Evolutionary conservation across 306 rosid genomes (phyloP), one percentile per base, ranked within the genome.

Genomic region (Lathyrus aphaca): DNA sequence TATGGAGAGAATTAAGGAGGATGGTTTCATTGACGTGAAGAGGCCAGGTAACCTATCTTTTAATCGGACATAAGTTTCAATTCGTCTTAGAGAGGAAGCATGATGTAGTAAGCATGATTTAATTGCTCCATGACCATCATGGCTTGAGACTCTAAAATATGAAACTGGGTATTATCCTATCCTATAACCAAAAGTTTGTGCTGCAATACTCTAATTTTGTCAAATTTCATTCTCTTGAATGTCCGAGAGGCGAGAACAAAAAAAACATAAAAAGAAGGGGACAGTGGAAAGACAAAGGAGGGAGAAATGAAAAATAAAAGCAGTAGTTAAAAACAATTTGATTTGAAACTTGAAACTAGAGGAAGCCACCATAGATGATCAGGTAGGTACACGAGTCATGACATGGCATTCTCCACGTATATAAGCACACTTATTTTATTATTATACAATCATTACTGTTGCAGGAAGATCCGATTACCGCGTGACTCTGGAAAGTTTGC

Each of bases 401-500:
- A 53, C 59, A 21, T 5, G 8, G 30, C 32, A 53, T 53, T 53
- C 32, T 19, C 59, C 12, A 30, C 10, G 19, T 53, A n/a, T 21
- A 16, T 12, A 59, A 40, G 54, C 43, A 16, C 55, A 13, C 25
- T 56, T 30, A 29, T 70, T 75, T 67, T 51, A 61, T 39, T 48
- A 16, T 46, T 62, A 19, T 50, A 43, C 43, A 77, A 79, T 50
- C 25, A 68, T 50, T 63, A 45, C 59, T 79, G 66, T 60, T 81
- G 74, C 49, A 86, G 95, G 86, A 78, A 32, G 15, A 64, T 77
- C 72, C 50, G 67, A 21, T n/a, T 92, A 57, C 68, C 83, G 80
- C 4, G 96, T 89, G 80, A 89, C 91, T 4, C 62, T 66, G 65
- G 96, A 89, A 74, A 83, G 95, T 77, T 70, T 92, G 88, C 79